phyloP scores from a whole-genome alignment of 805 yeast species.

The Kluyveromyces siamensis region DNA sequence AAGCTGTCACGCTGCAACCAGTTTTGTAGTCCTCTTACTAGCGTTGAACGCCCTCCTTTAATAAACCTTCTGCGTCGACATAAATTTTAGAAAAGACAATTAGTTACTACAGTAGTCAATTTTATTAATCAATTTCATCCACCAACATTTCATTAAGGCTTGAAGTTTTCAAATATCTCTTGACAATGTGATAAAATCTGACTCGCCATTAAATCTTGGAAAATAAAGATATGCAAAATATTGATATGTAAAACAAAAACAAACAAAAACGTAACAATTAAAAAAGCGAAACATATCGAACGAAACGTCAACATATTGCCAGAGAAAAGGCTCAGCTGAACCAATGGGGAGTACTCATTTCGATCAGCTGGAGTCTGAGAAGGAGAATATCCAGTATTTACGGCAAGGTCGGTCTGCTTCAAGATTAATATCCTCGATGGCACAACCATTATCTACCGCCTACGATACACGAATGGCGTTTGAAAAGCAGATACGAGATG shows the following conservation, averaged over 20 bases:
- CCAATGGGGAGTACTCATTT: slow-evolving; percentile 21
- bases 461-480: slow-evolving; percentile 33
- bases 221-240: neutral
- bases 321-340: neutral
- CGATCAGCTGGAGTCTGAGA: slow-evolving; percentile 46
- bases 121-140: too few relatives aligned
- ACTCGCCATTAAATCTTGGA: neutral
- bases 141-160: too few relatives aligned
- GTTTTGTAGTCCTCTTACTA: neutral
- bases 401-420: slow-evolving; percentile 61
- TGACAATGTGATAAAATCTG: too few relatives aligned
- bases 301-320: neutral
- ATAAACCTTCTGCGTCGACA: neutral
- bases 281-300: neutral
- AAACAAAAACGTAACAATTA: neutral
- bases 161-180: too few relatives aligned
- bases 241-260: neutral
- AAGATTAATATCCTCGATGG: slow-evolving; percentile 39
- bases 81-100: neutral
- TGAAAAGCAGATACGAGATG: slow-evolving; percentile 39
- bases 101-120: too few relatives aligned
- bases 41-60: neutral
- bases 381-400: slow-evolving; percentile 68
- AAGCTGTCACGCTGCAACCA: neutral
- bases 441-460: slow-evolving; percentile 12